Evolutionary conservation across 208 protist species (phyloP).

Genomic region (Naegleria gruberi): DNA sequence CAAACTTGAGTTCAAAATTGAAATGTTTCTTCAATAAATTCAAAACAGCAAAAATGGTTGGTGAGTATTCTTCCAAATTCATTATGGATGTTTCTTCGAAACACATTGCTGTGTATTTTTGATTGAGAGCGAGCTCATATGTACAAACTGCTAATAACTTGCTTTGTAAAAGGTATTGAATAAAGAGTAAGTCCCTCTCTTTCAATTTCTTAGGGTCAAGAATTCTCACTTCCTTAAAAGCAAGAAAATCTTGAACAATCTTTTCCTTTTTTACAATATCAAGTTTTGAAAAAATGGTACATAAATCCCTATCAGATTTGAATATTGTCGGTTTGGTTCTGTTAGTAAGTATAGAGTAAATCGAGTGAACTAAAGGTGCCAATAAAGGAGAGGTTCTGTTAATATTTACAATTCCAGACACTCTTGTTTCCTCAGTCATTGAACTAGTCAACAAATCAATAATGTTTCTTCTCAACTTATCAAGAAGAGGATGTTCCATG

Average conservation of each 20-base stretch:
- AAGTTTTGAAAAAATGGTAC: neutral
- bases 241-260: neutral
- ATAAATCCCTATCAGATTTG: neutral
- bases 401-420: neutral
- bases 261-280: neutral
- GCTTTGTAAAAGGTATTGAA: neutral
- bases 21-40: neutral
- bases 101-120: neutral
- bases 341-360: neutral
- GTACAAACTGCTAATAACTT: neutral
- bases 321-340: neutral
- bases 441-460: neutral
- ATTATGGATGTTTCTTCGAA: neutral
- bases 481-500: neutral
- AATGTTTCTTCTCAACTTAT: neutral
- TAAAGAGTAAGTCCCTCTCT: neutral
- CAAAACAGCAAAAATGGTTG: neutral
- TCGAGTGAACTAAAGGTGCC: neutral
- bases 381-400: neutral
- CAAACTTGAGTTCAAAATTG: neutral
- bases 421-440: neutral
- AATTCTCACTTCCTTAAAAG: neutral
- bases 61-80: neutral
- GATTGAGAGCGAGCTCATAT: neutral
- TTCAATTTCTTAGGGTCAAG: neutral